phyloP scores from a whole-genome alignment of 1,284 basidiomycete species.

The Tilletiopsis washingtonensis region DNA sequence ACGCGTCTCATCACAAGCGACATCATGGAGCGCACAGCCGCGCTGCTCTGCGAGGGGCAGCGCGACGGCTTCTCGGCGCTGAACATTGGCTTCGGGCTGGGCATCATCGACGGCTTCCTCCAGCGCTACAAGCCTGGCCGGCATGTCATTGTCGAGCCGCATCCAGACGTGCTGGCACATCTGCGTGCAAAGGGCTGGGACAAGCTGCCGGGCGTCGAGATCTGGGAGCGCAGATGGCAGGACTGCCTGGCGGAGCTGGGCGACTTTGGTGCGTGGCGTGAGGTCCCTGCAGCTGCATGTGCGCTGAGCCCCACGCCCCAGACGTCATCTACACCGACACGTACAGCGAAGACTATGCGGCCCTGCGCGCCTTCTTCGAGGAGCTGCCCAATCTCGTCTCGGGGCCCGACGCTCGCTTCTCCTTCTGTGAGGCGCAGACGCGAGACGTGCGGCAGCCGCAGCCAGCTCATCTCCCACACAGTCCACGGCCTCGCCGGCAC shows the following conservation, averaged over 20 bases:
- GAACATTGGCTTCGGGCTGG: constrained; percentile 90
- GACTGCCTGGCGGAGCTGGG: constrained; percentile 61
- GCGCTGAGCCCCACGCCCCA: neutral
- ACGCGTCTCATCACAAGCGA: constrained; percentile 10
- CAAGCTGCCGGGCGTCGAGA: constrained; percentile 27
- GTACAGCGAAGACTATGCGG: constrained; percentile 80
- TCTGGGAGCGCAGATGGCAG: constrained; percentile 42
- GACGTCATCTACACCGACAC: constrained; percentile 88
- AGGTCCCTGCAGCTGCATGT: neutral
- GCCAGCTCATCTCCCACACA: neutral
- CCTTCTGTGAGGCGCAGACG: constrained; percentile 57
- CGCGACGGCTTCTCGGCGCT: constrained; percentile 60
- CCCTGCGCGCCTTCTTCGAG: constrained; percentile 75
- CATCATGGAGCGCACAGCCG: constrained; percentile 37
- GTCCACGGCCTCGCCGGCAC: constrained; percentile 92
- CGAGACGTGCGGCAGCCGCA: neutral
- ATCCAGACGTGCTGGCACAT: constrained; percentile 76
- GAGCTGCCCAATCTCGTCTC: constrained; percentile 71
- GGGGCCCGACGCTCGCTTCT: constrained; percentile 61
- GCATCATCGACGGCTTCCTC: constrained; percentile 81
- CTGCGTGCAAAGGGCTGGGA: constrained; percentile 55
- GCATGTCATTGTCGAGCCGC: constrained; percentile 92
- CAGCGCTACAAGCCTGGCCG: constrained; percentile 61
- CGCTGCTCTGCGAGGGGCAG: constrained; percentile 26
- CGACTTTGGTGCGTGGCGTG: constrained; percentile 56